Percentiles rank a stretch among this genome's conserved stretches.
Evolutionary conservation across 2,329 filamentous ascomycete species (phyloP).

Genomic region (Colletotrichum endophyticum): DNA sequence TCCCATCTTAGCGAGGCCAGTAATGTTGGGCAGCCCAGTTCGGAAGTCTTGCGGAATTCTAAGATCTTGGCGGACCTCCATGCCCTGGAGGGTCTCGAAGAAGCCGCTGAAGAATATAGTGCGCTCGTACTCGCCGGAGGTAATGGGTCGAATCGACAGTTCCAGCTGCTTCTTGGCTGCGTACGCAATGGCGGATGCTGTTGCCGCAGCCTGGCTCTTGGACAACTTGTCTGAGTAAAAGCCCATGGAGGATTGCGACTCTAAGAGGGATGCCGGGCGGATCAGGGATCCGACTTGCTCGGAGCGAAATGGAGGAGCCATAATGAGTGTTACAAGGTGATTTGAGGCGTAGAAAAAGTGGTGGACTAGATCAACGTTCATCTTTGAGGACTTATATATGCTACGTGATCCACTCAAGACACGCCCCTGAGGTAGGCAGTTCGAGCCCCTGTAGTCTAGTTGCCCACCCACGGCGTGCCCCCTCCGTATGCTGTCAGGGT

Average conservation of each 20-base stretch:
- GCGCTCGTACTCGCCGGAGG: slow-evolving; percentile 71
- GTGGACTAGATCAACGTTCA: background rate
- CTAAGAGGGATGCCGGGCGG: slow-evolving; percentile 65
- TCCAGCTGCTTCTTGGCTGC: slow-evolving; percentile 70
- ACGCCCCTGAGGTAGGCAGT: background rate
- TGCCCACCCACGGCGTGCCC: background rate
- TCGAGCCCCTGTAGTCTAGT: background rate
- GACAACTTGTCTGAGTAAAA: slow-evolving; percentile 32
- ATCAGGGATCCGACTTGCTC: slow-evolving; percentile 77
- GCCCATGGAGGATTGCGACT: slow-evolving; percentile 25
- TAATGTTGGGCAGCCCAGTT: background rate
- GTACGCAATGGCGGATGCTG: slow-evolving; percentile 63
- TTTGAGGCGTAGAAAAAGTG: background rate
- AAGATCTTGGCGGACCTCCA: background rate
- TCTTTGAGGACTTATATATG: background rate
- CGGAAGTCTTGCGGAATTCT: slow-evolving; percentile 4
- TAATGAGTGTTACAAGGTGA: background rate
- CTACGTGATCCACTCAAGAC: background rate
- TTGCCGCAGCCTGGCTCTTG: slow-evolving; percentile 50
- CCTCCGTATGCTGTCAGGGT: background rate
- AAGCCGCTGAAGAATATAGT: slow-evolving; percentile 55
- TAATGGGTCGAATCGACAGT: slow-evolving; percentile 66
- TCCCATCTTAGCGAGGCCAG: background rate
- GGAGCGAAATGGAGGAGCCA: slow-evolving; percentile 65
- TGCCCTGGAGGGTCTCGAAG: slow-evolving; percentile 46